These are phyloP conservation scores for Exserohilum rostratum DNA, from an alignment of 2,329 filamentous ascomycete species.

Conservation along the genomic window DNA sequence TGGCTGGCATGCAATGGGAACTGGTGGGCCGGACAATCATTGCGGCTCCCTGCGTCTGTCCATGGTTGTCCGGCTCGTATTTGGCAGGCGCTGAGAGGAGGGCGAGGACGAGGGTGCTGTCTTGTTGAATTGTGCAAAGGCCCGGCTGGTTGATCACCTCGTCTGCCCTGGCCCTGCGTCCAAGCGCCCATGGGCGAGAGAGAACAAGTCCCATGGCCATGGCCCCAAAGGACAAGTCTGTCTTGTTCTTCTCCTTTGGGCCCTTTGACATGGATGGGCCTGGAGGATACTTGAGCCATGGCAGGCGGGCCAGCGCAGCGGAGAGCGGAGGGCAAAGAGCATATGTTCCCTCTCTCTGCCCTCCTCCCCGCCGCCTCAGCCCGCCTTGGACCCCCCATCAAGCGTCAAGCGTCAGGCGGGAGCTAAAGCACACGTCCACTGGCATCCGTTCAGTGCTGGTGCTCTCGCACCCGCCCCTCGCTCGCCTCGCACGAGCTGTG, in stretches of 20 bases:
- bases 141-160: too few species aligned
- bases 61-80: not conserved
- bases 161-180: too few species aligned
- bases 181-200: too few species aligned
- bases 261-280: too few species aligned
- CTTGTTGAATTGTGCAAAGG: not conserved
- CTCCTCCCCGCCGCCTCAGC: not conserved
- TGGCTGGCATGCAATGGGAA: not conserved
- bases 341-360: too few species aligned
- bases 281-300: too few species aligned
- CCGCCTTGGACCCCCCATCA: not conserved
- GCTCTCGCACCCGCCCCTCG: not conserved
- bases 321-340: too few species aligned
- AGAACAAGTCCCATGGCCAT: too few species aligned
- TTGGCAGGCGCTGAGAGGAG: not conserved
- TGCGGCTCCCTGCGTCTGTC: not conserved
- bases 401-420: constrained; percentile 7
- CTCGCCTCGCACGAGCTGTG: not conserved
- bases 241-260: too few species aligned
- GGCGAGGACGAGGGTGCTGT: not conserved
- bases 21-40: constrained; percentile 3
- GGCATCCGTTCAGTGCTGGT: not conserved
- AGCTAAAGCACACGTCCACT: constrained; percentile 22
- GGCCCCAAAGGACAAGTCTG: too few species aligned
- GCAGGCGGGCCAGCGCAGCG: too few species aligned